phyloP scores from a whole-genome alignment of 768 basidiomycete species.

The Lactifluus echinatus region DNA sequence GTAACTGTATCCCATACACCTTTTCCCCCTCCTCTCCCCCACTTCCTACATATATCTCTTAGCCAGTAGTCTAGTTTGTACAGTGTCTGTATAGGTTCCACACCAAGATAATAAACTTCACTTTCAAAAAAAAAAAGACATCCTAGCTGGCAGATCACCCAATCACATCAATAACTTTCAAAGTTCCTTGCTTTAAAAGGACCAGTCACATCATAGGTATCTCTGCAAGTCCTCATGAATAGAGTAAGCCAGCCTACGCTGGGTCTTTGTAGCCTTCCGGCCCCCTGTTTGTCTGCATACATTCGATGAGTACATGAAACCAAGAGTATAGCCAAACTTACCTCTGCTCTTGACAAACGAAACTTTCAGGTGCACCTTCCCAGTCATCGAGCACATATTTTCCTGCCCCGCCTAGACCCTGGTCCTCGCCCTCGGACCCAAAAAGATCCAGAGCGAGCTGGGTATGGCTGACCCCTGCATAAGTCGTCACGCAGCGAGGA shows the following conservation, averaged over 20 bases:
- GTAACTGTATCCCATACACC: too few relatives aligned
- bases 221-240: constrained; percentile 59
- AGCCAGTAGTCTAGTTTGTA: too few relatives aligned
- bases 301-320: not conserved
- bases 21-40: too few relatives aligned
- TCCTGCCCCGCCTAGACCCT: constrained; percentile 35
- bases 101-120: too few relatives aligned
- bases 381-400: constrained; percentile 91
- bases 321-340: constrained; percentile 26
- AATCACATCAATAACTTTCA: too few relatives aligned
- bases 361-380: constrained; percentile 94
- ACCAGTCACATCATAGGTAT: not conserved
- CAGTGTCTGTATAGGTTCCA: too few relatives aligned
- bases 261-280: constrained; percentile 82
- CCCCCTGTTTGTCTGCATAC: constrained; percentile 69
- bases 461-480: constrained; percentile 94
- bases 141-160: too few relatives aligned
- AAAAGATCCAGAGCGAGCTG: constrained; percentile 93
- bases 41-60: too few relatives aligned
- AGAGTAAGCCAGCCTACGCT: constrained; percentile 74
- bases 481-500: constrained; percentile 94
- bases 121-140: too few relatives aligned
- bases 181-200: not conserved
- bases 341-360: constrained; percentile 96
- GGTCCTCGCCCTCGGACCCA: constrained; percentile 63